phyloP scores from a whole-genome alignment of 352 stramenopile genomes.

The Phytopythium ostracodes region DNA sequence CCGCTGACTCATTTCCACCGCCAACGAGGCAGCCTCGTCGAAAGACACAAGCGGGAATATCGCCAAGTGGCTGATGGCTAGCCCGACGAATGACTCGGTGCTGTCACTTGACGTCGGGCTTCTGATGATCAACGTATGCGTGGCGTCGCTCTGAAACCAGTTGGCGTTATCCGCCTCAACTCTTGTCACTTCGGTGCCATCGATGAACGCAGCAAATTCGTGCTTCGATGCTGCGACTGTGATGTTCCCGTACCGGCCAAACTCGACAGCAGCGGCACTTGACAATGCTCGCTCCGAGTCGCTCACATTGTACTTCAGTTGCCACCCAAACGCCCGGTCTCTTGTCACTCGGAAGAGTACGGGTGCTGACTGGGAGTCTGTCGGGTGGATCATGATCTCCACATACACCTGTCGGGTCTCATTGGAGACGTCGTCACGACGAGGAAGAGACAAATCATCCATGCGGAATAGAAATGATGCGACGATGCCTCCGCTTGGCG shows the following conservation, averaged over 20 bases:
- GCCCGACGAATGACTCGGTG: conserved; percentile 3
- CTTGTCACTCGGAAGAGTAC: background rate
- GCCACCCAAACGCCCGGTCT: background rate
- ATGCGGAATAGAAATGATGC: conserved; percentile 53
- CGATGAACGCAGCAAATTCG: background rate
- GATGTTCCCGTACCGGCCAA: conserved; percentile 1
- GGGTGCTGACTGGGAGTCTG: background rate
- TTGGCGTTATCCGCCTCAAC: background rate
- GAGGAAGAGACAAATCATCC: conserved; percentile 3
- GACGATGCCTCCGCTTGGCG: conserved; percentile 3
- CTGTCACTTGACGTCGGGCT: background rate
- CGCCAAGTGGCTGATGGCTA: conserved; percentile 42
- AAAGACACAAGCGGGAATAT: conserved; percentile 20
- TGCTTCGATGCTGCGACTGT: background rate
- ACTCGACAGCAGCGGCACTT: background rate
- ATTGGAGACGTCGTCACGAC: background rate
- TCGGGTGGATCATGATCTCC: background rate
- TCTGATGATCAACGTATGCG: background rate
- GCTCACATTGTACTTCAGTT: background rate
- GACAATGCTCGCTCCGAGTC: background rate
- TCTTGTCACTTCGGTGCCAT: background rate
- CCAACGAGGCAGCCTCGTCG: conserved; percentile 23
- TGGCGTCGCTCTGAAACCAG: background rate
- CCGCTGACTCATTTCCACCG: conserved; percentile 27
- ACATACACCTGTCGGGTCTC: background rate